Evolutionary conservation across 805 yeast species (phyloP), one percentile per base, ranked within the genome.

Genomic region (Teunomyces pallodes): DNA sequence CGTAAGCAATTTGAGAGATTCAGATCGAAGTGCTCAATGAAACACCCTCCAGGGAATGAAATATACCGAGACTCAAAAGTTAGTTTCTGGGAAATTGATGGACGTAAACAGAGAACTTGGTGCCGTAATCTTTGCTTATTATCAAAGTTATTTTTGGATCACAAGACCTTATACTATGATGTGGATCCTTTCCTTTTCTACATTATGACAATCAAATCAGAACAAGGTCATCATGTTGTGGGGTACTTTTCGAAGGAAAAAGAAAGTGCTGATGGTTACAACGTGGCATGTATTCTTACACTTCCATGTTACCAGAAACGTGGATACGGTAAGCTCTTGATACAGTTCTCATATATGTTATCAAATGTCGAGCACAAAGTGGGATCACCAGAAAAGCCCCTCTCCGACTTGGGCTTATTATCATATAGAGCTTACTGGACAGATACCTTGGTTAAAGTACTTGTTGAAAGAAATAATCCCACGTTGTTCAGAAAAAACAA

Each of bases 41-140:
- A 86, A 62, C 98, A 92, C 61, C 99, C 99, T 0, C 99, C 99
- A 0, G 99, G 99, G 0, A 94, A 94, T 69, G 99, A 94, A 62
- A 91, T 94, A 17, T 94, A 94, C 66, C 75, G 99, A 43, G 98
- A 94, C 65, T 91, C 86, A 43, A 82, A 85, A 57, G 92, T 94
- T 35, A 88, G 97, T 13, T 94, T 94, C 64, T 94, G 92, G 76
- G 99, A 94, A 65, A 91, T 94, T 53, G 99, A 94, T 67, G 99
- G 99, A 9, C 76, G 97, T 49, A 87, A 87, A 56, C 99, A 94
- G 70, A 76, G 98, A 54, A 87, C 96, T 0, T 94, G 98, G 97
- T 94, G 99, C 67, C 81, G 99, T 54, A 94, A 94, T 65, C 75
- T 94, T 49, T 94, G 98, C 75, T 72, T 94, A 48, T 68, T 94